These are phyloP conservation scores for Xylariaceae sp. DNA, from an alignment of 2,329 filamentous ascomycete genomes.

Conservation along the genomic window DNA sequence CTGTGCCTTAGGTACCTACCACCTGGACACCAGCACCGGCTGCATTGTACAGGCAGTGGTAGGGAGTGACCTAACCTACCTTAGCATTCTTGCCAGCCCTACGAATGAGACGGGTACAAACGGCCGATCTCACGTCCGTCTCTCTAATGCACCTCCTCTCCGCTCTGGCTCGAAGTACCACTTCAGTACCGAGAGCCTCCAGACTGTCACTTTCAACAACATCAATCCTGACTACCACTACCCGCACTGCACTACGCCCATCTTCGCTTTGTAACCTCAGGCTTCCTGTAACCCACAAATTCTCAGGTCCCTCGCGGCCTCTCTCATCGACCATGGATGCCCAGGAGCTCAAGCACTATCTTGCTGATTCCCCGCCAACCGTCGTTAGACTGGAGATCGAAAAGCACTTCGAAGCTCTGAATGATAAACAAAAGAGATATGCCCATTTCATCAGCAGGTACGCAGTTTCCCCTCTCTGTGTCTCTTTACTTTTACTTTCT, in stretches of 20 bases:
- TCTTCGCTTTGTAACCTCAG: slow-evolving; percentile 5
- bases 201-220: slow-evolving; percentile 10
- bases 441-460: slow-evolving; percentile 84
- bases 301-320: slow-evolving; percentile 8
- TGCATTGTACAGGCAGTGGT: too few species aligned
- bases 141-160: slow-evolving; percentile 16
- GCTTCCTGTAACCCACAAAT: slow-evolving; percentile 1
- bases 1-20: too few species aligned
- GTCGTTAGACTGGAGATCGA: slow-evolving; percentile 86
- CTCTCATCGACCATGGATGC: slow-evolving; percentile 46
- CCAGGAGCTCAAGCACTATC: slow-evolving; percentile 67
- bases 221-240: not conserved
- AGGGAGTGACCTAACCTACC: not conserved
- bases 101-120: not conserved
- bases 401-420: slow-evolving; percentile 81
- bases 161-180: not conserved
- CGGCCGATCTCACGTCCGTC: not conserved
- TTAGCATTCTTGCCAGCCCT: not conserved
- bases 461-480: too few species aligned
- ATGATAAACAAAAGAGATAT: slow-evolving; percentile 78
- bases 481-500: too few species aligned
- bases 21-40: too few species aligned
- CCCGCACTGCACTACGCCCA: slow-evolving; percentile 6
- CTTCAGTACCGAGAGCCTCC: slow-evolving; percentile 12
- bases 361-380: slow-evolving; percentile 85